Evolutionary conservation across 305 asterid species (phyloP).

Genomic region (Fraxinus greggii): DNA sequence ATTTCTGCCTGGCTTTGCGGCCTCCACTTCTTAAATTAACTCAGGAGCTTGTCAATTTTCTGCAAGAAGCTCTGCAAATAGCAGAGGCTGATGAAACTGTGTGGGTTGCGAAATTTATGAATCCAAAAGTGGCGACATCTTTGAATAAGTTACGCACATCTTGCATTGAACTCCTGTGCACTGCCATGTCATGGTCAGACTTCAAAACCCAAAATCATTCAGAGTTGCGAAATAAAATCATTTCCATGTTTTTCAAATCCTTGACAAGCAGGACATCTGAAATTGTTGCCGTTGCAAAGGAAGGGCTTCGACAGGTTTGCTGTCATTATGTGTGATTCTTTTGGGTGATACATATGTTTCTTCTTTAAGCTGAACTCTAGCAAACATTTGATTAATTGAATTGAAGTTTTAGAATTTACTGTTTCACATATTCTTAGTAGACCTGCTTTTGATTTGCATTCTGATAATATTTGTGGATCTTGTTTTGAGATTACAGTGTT

Average conservation of each 20-base stretch:
- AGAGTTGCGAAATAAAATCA: constrained; percentile 89
- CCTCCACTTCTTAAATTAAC: constrained; percentile 98
- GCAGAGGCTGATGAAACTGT: constrained; percentile 95
- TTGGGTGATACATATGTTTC: constrained; percentile 20
- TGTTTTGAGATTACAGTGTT: constrained; percentile 2
- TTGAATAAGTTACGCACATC: constrained; percentile 93
- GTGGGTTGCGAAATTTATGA: constrained; percentile 91
- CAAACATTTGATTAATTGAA: constrained; percentile 4
- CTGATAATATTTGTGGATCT: constrained; percentile 1
- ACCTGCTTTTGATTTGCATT: constrained; percentile 20
- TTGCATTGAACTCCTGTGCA: constrained; percentile 96
- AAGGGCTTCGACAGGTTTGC: constrained; percentile 96
- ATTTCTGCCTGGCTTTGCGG: constrained; percentile 96
- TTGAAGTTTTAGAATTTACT: constrained; percentile 1
- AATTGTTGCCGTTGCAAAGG: constrained; percentile 98
- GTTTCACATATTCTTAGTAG: constrained; percentile 12
- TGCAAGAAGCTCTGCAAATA: constrained; percentile 98
- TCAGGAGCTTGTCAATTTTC: constrained; percentile 81
- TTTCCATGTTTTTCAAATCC: constrained; percentile 98
- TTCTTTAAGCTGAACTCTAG: constrained; percentile 9
- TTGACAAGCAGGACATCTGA: constrained; percentile 88
- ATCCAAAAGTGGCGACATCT: constrained; percentile 89
- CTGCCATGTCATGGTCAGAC: constrained; percentile 99
- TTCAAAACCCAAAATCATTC: constrained; percentile 93
- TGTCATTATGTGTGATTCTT: constrained; percentile 15